Conservation (phyloP, 345 rosid species). For the Salix dunnii region DNA sequence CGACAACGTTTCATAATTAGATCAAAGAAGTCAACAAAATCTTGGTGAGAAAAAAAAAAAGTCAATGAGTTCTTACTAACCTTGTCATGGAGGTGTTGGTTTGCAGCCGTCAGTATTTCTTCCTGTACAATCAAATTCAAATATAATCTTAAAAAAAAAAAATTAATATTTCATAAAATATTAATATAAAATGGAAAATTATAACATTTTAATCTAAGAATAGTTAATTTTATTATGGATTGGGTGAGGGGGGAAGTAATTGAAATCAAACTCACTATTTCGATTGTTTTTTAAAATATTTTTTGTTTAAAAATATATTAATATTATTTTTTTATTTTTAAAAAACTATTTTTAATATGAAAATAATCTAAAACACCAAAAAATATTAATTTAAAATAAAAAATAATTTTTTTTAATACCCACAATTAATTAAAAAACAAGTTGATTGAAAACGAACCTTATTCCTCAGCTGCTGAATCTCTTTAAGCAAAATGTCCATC, state of each 20-base stretch:
- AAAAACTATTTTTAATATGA: too few species aligned
- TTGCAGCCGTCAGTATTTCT: constrained; percentile 66
- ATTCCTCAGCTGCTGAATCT: constrained; percentile 70
- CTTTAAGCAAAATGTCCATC: constrained; percentile 81
- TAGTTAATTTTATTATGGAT: too few species aligned
- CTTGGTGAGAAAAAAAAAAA: too few species aligned
- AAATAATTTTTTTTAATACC: not conserved
- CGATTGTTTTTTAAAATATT: too few species aligned
- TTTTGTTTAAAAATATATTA: too few species aligned
- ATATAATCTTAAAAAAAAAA: not conserved
- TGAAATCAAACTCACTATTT: not conserved
- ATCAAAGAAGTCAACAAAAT: not conserved
- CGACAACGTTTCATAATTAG: not conserved
- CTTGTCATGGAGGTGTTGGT: constrained; percentile 72
- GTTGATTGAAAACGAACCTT: constrained; percentile 39
- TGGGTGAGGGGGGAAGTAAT: not conserved
- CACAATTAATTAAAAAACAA: too few species aligned
- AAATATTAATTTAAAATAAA: too few species aligned
- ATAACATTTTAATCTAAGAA: too few species aligned
- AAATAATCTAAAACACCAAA: too few species aligned
- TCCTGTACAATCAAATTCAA: constrained; percentile 48
- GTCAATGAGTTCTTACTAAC: constrained; percentile 28
- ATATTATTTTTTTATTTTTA: too few species aligned
- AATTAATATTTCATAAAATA: not conserved
- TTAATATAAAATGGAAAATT: not conserved